phyloP scores from a whole-genome alignment of 2,329 filamentous ascomycete species.

The Leptodontidium sp. region DNA sequence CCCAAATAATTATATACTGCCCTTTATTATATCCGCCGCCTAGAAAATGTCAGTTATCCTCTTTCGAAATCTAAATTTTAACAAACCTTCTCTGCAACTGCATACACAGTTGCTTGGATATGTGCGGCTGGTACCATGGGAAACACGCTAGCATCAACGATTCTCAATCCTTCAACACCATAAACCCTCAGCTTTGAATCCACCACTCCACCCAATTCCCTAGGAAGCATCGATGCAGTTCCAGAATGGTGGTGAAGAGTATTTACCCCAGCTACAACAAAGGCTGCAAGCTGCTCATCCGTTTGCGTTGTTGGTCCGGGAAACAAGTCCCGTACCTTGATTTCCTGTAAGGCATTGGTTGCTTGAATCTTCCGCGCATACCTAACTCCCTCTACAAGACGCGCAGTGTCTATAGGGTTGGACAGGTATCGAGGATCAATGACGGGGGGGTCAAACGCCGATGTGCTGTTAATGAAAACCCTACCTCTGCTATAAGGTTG shows the following conservation, averaged over 20 bases:
- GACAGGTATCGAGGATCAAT: too few species aligned
- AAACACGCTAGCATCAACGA: slow-evolving; percentile 42
- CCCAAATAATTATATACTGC: too few species aligned
- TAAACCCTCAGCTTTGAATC: slow-evolving; percentile 39
- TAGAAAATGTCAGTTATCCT: too few species aligned
- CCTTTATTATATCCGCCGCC: too few species aligned
- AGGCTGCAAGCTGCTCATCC: slow-evolving; percentile 40
- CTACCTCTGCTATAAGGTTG: too few species aligned
- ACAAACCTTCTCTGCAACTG: slow-evolving; percentile 40
- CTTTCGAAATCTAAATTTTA: too few species aligned
- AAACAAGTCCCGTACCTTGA: slow-evolving; percentile 44
- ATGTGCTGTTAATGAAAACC: too few species aligned
- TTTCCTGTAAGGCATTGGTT: slow-evolving; percentile 41
- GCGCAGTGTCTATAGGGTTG: too few species aligned
- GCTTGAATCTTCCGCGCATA: neutral
- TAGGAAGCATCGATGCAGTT: slow-evolving; percentile 38
- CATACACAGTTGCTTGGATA: slow-evolving; percentile 34
- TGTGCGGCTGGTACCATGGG: slow-evolving; percentile 35
- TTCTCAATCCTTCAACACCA: slow-evolving; percentile 37
- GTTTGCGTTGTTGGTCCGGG: slow-evolving; percentile 42
- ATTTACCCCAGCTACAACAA: slow-evolving; percentile 38
- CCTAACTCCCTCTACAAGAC: neutral
- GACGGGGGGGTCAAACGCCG: too few species aligned
- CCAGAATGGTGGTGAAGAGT: slow-evolving; percentile 24
- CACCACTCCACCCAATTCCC: slow-evolving; percentile 39